Evolutionary conservation across 331 rosid species (phyloP).

Genomic region (Erythrophleum ivorense): DNA sequence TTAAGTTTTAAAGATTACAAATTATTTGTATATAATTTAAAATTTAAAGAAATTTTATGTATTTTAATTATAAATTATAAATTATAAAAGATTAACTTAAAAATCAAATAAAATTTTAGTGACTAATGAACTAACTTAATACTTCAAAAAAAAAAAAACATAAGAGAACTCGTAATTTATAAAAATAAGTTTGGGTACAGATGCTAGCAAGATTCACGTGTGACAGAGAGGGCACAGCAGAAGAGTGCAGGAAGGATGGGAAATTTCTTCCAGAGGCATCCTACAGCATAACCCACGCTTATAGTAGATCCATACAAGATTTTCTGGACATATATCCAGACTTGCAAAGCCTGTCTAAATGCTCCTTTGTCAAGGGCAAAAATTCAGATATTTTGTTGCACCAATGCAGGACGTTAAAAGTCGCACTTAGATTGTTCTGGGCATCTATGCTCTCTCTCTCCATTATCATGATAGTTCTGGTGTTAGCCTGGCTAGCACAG

Average conservation of each 20-base stretch:
- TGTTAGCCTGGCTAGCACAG: slow-evolving; percentile 46
- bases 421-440: slow-evolving; percentile 54
- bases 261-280: slow-evolving; percentile 49
- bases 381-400: slow-evolving; percentile 57
- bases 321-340: slow-evolving; percentile 67
- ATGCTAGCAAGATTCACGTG: slow-evolving; percentile 59
- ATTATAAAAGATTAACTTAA: too few species aligned
- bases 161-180: too few species aligned
- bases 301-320: slow-evolving; percentile 61
- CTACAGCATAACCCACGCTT: slow-evolving; percentile 67
- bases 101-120: too few species aligned
- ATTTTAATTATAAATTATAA: too few species aligned
- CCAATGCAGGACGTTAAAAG: slow-evolving; percentile 61
- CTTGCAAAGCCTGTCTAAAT: slow-evolving; percentile 58
- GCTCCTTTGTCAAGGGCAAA: slow-evolving; percentile 55
- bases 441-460: slow-evolving; percentile 61
- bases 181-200: slow-evolving; percentile 33
- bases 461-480: slow-evolving; percentile 60
- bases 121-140: too few species aligned
- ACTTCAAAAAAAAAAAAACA: too few species aligned
- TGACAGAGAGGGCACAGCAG: slow-evolving; percentile 10
- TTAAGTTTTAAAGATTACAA: too few species aligned
- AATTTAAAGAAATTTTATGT: too few species aligned
- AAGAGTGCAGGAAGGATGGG: slow-evolving; percentile 53
- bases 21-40: too few species aligned